Percentiles rank a stretch among this genome's conserved stretches.
These are phyloP conservation scores for Phytophthora syringae DNA, from an alignment of 352 stramenopile genomes.

Conservation along the genomic window DNA sequence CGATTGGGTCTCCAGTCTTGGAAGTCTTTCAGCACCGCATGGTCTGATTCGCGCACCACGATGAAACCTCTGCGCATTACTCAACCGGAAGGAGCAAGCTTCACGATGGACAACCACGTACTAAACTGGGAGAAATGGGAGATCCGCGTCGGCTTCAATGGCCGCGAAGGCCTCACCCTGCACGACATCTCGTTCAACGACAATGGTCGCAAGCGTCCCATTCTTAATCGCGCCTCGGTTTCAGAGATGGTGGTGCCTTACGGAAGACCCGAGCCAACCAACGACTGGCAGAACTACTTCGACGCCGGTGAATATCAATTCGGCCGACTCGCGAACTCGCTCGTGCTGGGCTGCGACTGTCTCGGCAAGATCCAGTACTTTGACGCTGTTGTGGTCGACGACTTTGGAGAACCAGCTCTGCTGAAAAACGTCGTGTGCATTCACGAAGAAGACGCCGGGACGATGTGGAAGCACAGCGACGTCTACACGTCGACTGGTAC, in stretches of 20 bases:
- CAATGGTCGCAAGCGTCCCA: slow-evolving; percentile 31
- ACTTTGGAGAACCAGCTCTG: slow-evolving; percentile 47
- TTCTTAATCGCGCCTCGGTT: slow-evolving; percentile 64
- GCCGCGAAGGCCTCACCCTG: slow-evolving; percentile 73
- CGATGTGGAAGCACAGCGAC: slow-evolving; percentile 79
- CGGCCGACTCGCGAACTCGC: slow-evolving; percentile 69
- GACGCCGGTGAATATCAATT: slow-evolving; percentile 80
- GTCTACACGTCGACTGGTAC: slow-evolving; percentile 25
- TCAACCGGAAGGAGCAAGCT: slow-evolving; percentile 74
- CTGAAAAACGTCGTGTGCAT: slow-evolving; percentile 83
- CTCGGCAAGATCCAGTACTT: slow-evolving; percentile 87
- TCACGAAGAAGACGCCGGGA: slow-evolving; percentile 82
- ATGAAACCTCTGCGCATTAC: slow-evolving; percentile 66
- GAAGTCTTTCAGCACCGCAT: too few species aligned
- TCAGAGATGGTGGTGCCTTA: slow-evolving; percentile 88
- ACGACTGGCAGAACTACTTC: slow-evolving; percentile 80
- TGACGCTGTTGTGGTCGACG: slow-evolving; percentile 68
- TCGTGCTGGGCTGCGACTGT: slow-evolving; percentile 83
- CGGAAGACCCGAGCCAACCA: slow-evolving; percentile 60
- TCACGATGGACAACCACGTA: slow-evolving; percentile 56
- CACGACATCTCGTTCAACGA: slow-evolving; percentile 61
- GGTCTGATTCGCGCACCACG: slow-evolving; percentile 36
- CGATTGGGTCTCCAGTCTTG: slow-evolving; percentile 42
- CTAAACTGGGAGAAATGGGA: slow-evolving; percentile 81
- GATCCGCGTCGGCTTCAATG: slow-evolving; percentile 80